phyloP scores from a whole-genome alignment of 441 rosid species.

The California macrophylla region DNA sequence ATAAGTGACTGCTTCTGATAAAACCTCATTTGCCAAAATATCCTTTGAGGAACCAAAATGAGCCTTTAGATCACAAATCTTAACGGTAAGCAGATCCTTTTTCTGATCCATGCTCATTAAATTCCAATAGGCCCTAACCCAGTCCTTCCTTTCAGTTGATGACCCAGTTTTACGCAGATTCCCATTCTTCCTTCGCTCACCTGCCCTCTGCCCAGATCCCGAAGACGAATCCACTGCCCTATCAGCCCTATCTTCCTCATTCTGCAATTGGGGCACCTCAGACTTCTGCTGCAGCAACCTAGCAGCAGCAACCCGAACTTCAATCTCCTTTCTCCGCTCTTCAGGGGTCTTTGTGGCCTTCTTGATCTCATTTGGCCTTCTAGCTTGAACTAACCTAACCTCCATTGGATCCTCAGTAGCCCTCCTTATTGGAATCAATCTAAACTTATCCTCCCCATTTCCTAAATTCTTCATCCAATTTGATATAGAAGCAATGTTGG shows the following conservation, averaged over 20 bases:
- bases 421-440: conserved; percentile 60
- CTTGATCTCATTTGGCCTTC: conserved; percentile 85
- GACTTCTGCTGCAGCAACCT: conserved; percentile 73
- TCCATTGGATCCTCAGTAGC: conserved; percentile 80
- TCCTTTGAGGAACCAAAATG: conserved; percentile 55
- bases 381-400: conserved; percentile 50
- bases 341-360: conserved; percentile 84
- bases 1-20: conserved; percentile 51
- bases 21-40: conserved; percentile 40
- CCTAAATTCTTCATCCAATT: conserved; percentile 77
- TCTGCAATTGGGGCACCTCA: conserved; percentile 31
- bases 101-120: conserved; percentile 49
- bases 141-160: conserved; percentile 50
- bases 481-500: conserved; percentile 55
- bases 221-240: conserved; percentile 35
- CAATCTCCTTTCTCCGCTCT: conserved; percentile 84
- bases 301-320: conserved; percentile 92
- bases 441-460: conserved; percentile 66
- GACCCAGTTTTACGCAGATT: conserved; percentile 43
- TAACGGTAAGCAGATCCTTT: conserved; percentile 51
- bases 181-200: conserved; percentile 59
- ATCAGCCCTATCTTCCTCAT: conserved; percentile 34
- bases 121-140: conserved; percentile 59
- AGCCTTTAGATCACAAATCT: conserved; percentile 45
- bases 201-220: conserved; percentile 41